Evolutionary conservation across 371 early-diverging fungal species (phyloP), one percentile per base, ranked within the genome.

Genomic region (Parasitella parasitica): DNA sequence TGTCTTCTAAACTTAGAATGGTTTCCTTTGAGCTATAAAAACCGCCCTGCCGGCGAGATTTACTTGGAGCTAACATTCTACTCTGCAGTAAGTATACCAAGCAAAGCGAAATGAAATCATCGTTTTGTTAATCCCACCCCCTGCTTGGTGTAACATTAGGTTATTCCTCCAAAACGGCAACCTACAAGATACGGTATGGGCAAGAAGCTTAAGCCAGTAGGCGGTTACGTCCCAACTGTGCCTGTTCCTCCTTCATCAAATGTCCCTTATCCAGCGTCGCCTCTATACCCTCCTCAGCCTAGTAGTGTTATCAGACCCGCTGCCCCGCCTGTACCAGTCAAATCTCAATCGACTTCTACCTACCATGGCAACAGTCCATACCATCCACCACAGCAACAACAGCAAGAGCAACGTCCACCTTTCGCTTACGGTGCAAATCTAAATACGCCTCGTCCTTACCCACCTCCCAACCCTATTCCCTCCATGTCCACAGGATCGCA

Each of bases 11-110:
- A n/a, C n/a, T 60, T 69, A 86, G 86, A 80, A 35, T 86, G 84
- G 86, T 80, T 76, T 55, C 75, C 76, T 55, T 74, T 86, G 27
- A 70, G 61, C 5, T 83, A 79, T 63, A 81, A 76, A 57, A 80
- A 81, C 34, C 66, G 78, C 22, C 64, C 71, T 18, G 86, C 83
- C 20, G 86, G 86, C 41, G 77, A 81, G 52, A 76, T 86, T 18
- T 74, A 81, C 57, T 59, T 86, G 8, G 84, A 86, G 54, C 49
- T 86, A 69, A 86, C 86, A 26, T 86, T 84, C 39, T 84, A 83
- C 65, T 69, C 81, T 30, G 77, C 78, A 28, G 86, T 83, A 80
- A 75, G 80, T 70, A 7, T 9, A 36, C n/a, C n/a, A 6, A 35
- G 60, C 5, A 13, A 18, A 26, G 38, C 11, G 30, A 22, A 26